Percentiles rank a stretch among this genome's conserved stretches.
Evolutionary conservation across 2,329 filamentous ascomycete genomes (phyloP).

Genomic region (Aspergillus latus): DNA sequence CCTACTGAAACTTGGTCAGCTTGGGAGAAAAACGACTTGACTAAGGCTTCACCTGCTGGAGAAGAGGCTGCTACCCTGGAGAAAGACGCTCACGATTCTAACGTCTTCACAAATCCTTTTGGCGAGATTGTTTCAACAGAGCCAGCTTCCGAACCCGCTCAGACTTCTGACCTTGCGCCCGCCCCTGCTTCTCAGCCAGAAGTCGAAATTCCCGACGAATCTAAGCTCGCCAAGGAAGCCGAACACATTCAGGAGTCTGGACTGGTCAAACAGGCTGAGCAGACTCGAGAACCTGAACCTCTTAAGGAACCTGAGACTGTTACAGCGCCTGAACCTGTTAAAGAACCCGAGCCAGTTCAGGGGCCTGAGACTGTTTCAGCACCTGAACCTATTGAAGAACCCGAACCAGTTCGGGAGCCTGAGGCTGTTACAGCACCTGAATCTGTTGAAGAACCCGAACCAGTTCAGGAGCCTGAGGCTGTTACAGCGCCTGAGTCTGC

Average conservation of each 20-base stretch:
- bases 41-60: background rate
- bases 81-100: background rate
- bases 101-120: background rate
- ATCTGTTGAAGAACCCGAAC: background rate
- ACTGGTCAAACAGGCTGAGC: background rate
- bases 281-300: background rate
- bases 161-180: background rate
- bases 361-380: background rate
- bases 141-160: conserved; percentile 16
- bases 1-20: background rate
- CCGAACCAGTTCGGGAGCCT: background rate
- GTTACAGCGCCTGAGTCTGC: background rate
- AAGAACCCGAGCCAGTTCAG: background rate
- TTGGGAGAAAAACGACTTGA: conserved; percentile 1
- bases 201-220: background rate
- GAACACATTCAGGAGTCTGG: background rate
- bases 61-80: background rate
- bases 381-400: background rate
- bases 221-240: background rate
- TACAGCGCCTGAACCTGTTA: background rate
- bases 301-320: conserved; percentile 8
- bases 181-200: conserved; percentile 9
- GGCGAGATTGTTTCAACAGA: background rate
- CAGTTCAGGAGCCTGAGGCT: background rate
- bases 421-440: background rate